Evolutionary conservation across 2,329 filamentous ascomycete species (phyloP), one percentile per base, ranked within the genome.

Genomic region (Westerdykella sp.): DNA sequence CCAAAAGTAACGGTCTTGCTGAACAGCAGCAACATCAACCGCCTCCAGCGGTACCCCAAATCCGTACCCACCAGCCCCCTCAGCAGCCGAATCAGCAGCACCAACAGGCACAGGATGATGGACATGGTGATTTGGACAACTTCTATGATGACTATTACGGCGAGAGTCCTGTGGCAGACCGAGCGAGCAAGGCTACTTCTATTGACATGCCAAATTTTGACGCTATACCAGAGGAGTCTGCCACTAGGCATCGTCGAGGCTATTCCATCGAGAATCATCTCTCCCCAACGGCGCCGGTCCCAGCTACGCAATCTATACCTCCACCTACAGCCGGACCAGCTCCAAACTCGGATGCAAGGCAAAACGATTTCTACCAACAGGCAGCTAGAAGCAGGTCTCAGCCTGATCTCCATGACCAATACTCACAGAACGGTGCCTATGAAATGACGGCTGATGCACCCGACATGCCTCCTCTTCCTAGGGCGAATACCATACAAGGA

Each of bases 381-480:
- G 54, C 83, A 40, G 77, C 72, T 45, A 75, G 77, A 46, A 79
- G 80, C 13, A 81, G 81, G 50, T 86, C 83, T 10, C 83, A 86
- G 57, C 81, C 83, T 23, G 78, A 85, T 57, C 67, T 85, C 39
- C 58, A 65, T 41, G 56, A 51, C 1, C 63, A 63, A 36, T 61
- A 65, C 35, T 47, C 49, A 13, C 54, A 58, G 35, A 54, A 55
- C 34, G 46, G 42, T 7, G 75, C 85, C 1, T 88, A 88, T 52
- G 86, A 88, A 56, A 84, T 90, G 76, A 81, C 79, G 2, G 75
- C 71, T 21, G 81, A 86, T 53, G 72, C 74, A 15, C 79, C 79
- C 16, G 55, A 57, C 1, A 50, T 67, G 32, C 63, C 64, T 15
- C 69, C 73, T 2, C 66, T 82, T 23, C 80, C 81, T 10, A 71